phyloP scores from a whole-genome alignment of 139 green algal species.

The Pleodorina starrii region DNA sequence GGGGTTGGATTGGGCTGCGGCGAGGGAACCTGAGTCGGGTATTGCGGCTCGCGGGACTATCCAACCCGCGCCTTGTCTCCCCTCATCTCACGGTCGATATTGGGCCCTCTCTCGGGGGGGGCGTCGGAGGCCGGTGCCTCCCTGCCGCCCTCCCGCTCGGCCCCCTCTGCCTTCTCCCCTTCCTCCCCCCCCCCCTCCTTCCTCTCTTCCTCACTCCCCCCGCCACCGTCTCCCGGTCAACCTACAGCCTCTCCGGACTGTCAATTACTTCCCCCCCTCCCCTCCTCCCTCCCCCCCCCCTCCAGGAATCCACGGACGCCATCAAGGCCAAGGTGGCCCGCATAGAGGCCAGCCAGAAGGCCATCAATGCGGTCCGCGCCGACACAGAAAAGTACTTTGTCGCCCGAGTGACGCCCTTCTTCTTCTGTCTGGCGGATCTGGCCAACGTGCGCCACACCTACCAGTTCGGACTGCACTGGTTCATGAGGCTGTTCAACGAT shows the following conservation, averaged over 20 bases:
- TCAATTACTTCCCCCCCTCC: neutral
- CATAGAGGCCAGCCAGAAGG: conserved; percentile 56
- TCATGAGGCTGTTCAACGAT: conserved; percentile 59
- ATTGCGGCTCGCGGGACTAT: too few species aligned
- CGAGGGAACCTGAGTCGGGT: too few species aligned
- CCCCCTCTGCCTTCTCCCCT: too few species aligned
- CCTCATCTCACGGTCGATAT: too few species aligned
- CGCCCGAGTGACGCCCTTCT: conserved; percentile 52
- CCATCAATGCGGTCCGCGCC: conserved; percentile 44
- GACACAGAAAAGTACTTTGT: conserved; percentile 60
- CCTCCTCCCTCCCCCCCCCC: neutral
- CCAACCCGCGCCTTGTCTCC: too few species aligned
- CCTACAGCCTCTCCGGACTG: neutral
- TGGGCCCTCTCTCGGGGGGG: too few species aligned
- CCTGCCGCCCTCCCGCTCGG: too few species aligned
- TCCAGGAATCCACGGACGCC: conserved; percentile 43
- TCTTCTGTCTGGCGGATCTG: conserved; percentile 61
- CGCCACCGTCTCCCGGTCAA: neutral
- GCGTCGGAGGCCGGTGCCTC: too few species aligned
- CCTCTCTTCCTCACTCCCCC: neutral
- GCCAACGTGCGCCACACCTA: conserved; percentile 57
- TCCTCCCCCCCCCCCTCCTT: neutral
- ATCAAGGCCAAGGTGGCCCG: conserved; percentile 61
- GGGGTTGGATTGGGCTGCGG: too few species aligned
- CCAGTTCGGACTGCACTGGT: conserved; percentile 65